Percentiles rank a stretch among this genome's conserved stretches.
phyloP scores from a whole-genome alignment of 2,329 filamentous ascomycete species.

The Chaetothyriales sp. region DNA sequence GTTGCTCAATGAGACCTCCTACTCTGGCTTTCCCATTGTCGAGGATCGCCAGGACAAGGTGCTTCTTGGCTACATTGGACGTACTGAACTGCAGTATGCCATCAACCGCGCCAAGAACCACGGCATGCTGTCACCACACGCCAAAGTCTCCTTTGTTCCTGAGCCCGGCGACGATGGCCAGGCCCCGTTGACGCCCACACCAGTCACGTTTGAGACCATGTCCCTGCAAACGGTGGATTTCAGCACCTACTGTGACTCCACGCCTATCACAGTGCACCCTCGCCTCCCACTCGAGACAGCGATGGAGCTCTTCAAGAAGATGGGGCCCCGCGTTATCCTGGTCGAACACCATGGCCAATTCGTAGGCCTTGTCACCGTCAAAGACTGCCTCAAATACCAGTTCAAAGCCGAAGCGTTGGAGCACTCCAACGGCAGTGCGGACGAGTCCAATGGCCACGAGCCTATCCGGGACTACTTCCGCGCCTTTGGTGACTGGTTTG shows the following conservation, averaged over 20 bases:
- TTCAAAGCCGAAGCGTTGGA: constrained; percentile 88
- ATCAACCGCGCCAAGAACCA: constrained; percentile 66
- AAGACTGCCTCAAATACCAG: constrained; percentile 93
- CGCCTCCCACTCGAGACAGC: constrained; percentile 86
- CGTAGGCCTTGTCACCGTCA: constrained; percentile 79
- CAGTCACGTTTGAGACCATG: constrained; percentile 47
- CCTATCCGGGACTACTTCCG: constrained; percentile 49
- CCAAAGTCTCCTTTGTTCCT: constrained; percentile 59
- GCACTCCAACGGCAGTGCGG: constrained; percentile 37
- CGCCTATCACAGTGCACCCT: constrained; percentile 81
- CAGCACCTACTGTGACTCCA: constrained; percentile 73
- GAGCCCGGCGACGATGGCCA: constrained; percentile 28
- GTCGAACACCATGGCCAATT: constrained; percentile 80
- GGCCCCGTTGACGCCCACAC: constrained; percentile 20
- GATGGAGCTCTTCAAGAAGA: constrained; percentile 98
- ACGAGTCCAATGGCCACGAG: constrained; percentile 51
- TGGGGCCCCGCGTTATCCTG: constrained; percentile 83
- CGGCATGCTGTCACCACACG: constrained; percentile 48
- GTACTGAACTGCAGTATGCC: constrained; percentile 82
- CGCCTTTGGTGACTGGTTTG: constrained; percentile 44
- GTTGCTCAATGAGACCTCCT: constrained; percentile 63
- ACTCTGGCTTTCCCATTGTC: constrained; percentile 86
- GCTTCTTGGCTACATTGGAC: constrained; percentile 80
- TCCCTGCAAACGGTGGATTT: constrained; percentile 58
- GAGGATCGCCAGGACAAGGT: constrained; percentile 57